phyloP scores from a whole-genome alignment of 2,329 filamentous ascomycete genomes.

The Annulohypoxylon truncatum region DNA sequence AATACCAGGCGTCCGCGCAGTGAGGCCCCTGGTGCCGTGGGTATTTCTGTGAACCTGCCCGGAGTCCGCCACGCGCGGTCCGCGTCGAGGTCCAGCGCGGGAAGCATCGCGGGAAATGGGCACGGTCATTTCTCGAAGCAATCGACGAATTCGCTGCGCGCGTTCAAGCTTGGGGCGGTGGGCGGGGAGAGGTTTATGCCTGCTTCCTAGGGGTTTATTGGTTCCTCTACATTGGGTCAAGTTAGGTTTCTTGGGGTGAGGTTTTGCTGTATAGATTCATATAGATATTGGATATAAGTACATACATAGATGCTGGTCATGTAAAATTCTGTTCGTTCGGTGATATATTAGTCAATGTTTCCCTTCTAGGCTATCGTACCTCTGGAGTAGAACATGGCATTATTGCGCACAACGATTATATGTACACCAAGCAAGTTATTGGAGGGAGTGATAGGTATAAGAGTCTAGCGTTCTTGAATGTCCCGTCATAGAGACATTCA shows the following conservation, averaged over 20 bases:
- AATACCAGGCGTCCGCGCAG: conserved; percentile 48
- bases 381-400: no score
- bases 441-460: no score
- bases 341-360: neutral
- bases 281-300: neutral
- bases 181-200: conserved; percentile 44
- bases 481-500: no score
- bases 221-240: neutral
- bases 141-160: conserved; percentile 44
- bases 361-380: neutral
- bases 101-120: conserved; percentile 9
- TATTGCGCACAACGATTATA: no score
- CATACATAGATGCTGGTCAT: conserved; percentile 30
- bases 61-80: conserved; percentile 20
- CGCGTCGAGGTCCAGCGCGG: conserved; percentile 24
- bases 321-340: conserved; percentile 6
- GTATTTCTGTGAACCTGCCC: neutral
- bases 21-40: conserved; percentile 34
- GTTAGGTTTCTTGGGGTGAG: no score
- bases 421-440: no score
- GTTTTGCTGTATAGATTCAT: neutral
- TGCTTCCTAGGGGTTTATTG: conserved; percentile 17
- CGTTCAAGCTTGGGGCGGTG: conserved; percentile 43
- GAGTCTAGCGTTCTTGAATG: no score
- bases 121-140: conserved; percentile 37